Base-by-base conservation (phyloP, 192 early-diverging fungal genomes). In the Cetraspora pellucida region DNA sequence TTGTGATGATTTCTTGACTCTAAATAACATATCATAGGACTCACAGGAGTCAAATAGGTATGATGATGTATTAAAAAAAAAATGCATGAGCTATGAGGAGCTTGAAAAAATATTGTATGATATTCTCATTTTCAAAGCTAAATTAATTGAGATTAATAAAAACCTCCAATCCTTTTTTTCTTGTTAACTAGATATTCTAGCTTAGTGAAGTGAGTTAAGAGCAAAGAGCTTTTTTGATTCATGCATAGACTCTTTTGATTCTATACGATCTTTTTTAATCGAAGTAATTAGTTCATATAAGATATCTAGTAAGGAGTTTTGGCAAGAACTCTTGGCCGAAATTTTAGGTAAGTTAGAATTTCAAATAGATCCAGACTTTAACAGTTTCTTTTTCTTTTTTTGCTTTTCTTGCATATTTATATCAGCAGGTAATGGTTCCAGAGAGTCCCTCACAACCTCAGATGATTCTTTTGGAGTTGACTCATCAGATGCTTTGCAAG, bases 201-300 rank as follows among this genome's bases (percentile, higher is more conserved):
- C n/a, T n/a, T n/a, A n/a, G n/a, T n/a, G n/a, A 52, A 19, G n/a
- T 54, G 52, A 54, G 52, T 54, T 54, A 16, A 13, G 14, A 54
- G 52, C 52, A 19, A 54, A n/a, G 52, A 2, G 4, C 52, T 54
- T 54, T 54, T 54, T n/a, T 16, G 52, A 54, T 54, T 54, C 14
- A n/a, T 16, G 52, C n/a, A 54, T 50, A 50, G 47, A 7, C 14
- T 50, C 47, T 50, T 50, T 14, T 50, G 47, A 7, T 50, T 50
- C 14, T 7, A 50, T 50, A 50, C 14, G 47, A 50, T 50, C 14
- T 50, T 50, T 50, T 50, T 14, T 14, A 50, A 54, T 54, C n/a
- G 52, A 54, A 54, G 52, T n/a, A 54, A 54, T 54, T 54, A 54
- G 52, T 19, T 54, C 52, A 54, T 54, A 16, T n/a, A n/a, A 54